Conservation (phyloP, 768 basidiomycete species). For the Candolleomyces eurysporus region DNA sequence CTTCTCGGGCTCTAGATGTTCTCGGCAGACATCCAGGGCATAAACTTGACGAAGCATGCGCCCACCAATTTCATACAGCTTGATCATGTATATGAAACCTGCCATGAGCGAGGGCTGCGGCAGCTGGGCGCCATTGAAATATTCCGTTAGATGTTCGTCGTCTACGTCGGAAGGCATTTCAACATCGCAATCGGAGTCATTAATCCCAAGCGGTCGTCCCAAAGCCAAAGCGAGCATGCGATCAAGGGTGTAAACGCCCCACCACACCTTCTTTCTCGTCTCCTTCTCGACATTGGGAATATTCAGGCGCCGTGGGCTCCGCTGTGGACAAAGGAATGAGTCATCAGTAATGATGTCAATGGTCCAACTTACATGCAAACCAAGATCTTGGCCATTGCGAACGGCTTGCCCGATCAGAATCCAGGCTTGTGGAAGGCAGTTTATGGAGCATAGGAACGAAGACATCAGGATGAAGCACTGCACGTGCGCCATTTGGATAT, state of each 20-base stretch:
- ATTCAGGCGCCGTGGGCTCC: slow-evolving; percentile 73
- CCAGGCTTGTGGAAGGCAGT: slow-evolving; percentile 94
- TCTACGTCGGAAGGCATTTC: slow-evolving; percentile 83
- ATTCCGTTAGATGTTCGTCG: slow-evolving; percentile 72
- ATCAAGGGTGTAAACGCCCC: slow-evolving; percentile 88
- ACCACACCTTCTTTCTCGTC: slow-evolving; percentile 89
- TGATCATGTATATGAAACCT: slow-evolving; percentile 72
- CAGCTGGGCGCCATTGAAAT: slow-evolving; percentile 63
- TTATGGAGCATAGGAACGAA: slow-evolving; percentile 88
- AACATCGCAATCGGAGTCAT: slow-evolving; percentile 89
- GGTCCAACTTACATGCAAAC: slow-evolving; percentile 72
- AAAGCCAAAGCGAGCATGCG: slow-evolving; percentile 90
- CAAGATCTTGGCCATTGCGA: slow-evolving; percentile 86
- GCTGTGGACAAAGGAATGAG: slow-evolving; percentile 40
- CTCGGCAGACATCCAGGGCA: slow-evolving; percentile 74
- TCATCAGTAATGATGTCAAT: slow-evolving; percentile 13
- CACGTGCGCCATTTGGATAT: slow-evolving; percentile 81
- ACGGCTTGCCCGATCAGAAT: slow-evolving; percentile 89
- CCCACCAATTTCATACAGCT: slow-evolving; percentile 83
- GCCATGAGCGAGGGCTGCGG: slow-evolving; percentile 71
- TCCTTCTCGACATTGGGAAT: slow-evolving; percentile 81
- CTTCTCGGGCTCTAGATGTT: slow-evolving; percentile 69
- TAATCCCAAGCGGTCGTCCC: slow-evolving; percentile 84
- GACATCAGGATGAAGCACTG: slow-evolving; percentile 89
- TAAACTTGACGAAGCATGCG: slow-evolving; percentile 82